Conservation (phyloP, 2,329 filamentous ascomycete species). For the Hymenoscyphus fructigenus region DNA sequence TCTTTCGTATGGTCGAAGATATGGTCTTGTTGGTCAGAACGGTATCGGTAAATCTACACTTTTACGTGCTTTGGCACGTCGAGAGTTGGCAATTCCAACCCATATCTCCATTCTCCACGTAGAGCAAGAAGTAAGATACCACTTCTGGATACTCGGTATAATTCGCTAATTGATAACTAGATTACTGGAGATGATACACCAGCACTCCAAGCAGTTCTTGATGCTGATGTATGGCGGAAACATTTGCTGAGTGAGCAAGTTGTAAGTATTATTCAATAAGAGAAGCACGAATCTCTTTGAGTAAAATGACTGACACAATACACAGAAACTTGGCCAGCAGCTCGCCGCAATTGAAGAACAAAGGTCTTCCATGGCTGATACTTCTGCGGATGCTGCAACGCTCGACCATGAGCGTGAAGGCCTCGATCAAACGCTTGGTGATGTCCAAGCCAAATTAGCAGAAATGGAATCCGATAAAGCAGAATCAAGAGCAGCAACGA, state of each 20-base stretch:
- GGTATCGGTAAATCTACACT: conserved; percentile 98
- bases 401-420: conserved; percentile 87
- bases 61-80: conserved; percentile 82
- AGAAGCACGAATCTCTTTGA: neutral
- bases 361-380: conserved; percentile 80
- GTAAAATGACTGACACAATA: conserved; percentile 15
- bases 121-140: conserved; percentile 75
- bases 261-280: conserved; percentile 47
- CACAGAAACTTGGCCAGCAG: conserved; percentile 70
- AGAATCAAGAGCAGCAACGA: conserved; percentile 91
- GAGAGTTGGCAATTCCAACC: conserved; percentile 92
- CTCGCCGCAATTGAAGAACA: conserved; percentile 76
- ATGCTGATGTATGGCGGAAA: conserved; percentile 98
- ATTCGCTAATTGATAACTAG: conserved; percentile 44
- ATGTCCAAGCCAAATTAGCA: conserved; percentile 86
- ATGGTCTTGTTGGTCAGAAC: conserved; percentile 98
- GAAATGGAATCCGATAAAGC: conserved; percentile 99
- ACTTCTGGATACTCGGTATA: neutral
- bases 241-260: conserved; percentile 87
- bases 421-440: conserved; percentile 84
- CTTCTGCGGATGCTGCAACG: conserved; percentile 80
- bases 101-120: conserved; percentile 99
- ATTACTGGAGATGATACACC: conserved; percentile 94
- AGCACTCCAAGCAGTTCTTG: conserved; percentile 89
- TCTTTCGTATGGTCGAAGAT: conserved; percentile 86